phyloP scores from a whole-genome alignment of 1,284 basidiomycete genomes.

The Boletellus sp. region DNA sequence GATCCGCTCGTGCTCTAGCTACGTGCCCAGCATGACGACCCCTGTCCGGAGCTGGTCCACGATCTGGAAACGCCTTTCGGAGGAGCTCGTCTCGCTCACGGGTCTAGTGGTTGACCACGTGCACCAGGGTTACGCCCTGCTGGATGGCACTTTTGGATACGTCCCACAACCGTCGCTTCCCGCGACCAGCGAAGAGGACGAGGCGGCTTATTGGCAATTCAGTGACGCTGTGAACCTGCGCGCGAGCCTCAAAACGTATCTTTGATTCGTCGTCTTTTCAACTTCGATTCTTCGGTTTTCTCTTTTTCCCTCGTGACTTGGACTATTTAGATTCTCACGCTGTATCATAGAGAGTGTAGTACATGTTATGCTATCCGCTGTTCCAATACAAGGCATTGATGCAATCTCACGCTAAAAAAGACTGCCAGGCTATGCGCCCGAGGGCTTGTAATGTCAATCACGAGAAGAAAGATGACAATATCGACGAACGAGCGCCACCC shows the following conservation, averaged over 20 bases:
- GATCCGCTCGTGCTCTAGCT: constrained; percentile 25
- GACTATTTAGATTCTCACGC: too few relatives aligned
- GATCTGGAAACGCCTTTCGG: constrained; percentile 26
- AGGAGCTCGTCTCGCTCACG: constrained; percentile 21
- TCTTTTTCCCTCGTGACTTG: too few relatives aligned
- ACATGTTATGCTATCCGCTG: too few relatives aligned
- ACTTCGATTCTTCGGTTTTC: neutral
- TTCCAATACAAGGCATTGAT: too few relatives aligned
- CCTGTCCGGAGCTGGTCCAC: constrained; percentile 25
- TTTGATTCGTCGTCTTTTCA: neutral
- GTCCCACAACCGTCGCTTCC: constrained; percentile 17
- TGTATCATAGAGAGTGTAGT: too few relatives aligned
- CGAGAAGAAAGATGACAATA: too few relatives aligned
- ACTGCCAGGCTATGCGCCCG: too few relatives aligned
- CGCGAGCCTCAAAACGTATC: neutral
- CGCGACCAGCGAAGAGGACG: constrained; percentile 12
- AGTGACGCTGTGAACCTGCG: constrained; percentile 14
- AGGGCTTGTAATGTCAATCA: too few relatives aligned
- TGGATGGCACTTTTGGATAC: constrained; percentile 23
- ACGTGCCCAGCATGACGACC: constrained; percentile 9
- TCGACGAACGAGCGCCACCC: too few relatives aligned
- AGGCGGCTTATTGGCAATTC: constrained; percentile 7
- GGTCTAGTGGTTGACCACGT: constrained; percentile 18
- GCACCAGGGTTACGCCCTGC: constrained; percentile 21
- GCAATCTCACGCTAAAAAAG: too few relatives aligned